Conservation (phyloP, 2,329 filamentous ascomycete species). For the Meredithiella fracta region DNA sequence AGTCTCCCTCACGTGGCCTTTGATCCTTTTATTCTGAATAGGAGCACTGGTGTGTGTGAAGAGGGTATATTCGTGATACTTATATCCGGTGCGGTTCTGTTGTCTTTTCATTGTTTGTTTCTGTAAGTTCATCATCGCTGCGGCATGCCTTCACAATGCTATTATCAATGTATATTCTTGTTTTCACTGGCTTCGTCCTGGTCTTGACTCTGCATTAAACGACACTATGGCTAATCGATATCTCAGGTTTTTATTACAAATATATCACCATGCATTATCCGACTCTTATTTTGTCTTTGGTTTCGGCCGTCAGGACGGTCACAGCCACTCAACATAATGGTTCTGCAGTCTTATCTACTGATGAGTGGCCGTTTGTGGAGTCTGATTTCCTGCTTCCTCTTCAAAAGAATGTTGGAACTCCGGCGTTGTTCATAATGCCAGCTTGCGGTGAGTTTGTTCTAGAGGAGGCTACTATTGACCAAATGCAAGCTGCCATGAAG, state of each 20-base stretch:
- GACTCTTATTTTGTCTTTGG: background rate
- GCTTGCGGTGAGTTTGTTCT: slow-evolving; percentile 42
- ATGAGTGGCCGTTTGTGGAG: background rate
- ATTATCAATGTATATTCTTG: background rate
- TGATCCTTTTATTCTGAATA: too few species aligned
- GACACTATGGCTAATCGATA: background rate
- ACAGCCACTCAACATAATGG: background rate
- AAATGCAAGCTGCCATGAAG: slow-evolving; percentile 43
- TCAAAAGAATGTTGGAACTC: slow-evolving; percentile 23
- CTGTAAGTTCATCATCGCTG: too few species aligned
- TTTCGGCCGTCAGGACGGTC: background rate
- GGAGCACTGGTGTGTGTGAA: too few species aligned
- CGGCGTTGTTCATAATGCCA: slow-evolving; percentile 42
- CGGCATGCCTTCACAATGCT: too few species aligned
- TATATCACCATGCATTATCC: background rate
- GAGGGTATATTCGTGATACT: too few species aligned
- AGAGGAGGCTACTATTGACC: slow-evolving; percentile 53
- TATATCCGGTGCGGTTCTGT: too few species aligned
- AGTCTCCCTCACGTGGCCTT: too few species aligned
- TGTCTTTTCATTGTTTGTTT: too few species aligned
- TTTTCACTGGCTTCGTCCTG: background rate
- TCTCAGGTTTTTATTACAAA: background rate
- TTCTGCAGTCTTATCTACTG: background rate
- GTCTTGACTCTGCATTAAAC: background rate
- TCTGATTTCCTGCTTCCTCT: slow-evolving; percentile 21